phyloP scores from a whole-genome alignment of 306 rosid genomes.

The Trifolium fragiferum region DNA sequence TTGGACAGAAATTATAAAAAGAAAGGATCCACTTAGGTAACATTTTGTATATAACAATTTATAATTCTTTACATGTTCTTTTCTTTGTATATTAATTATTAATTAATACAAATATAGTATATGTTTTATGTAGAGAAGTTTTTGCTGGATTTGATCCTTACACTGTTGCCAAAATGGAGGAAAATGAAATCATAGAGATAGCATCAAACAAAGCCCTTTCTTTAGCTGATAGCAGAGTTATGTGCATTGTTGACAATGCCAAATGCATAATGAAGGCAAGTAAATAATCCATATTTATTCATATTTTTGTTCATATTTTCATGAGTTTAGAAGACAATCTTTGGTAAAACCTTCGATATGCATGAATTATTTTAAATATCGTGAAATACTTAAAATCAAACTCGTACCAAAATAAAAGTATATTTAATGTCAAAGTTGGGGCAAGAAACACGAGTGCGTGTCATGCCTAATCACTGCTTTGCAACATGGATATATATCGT shows the following conservation, averaged over 20 bases:
- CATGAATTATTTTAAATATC: no score
- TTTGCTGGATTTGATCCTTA: slow-evolving; percentile 78
- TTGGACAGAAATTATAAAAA: slow-evolving; percentile 94
- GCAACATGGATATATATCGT: not conserved
- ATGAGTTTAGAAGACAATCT: not conserved
- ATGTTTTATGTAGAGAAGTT: slow-evolving; percentile 62
- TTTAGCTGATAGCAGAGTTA: slow-evolving; percentile 77
- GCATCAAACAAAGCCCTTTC: slow-evolving; percentile 70
- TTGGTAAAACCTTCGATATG: not conserved
- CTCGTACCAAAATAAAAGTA: no score
- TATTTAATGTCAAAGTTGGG: not conserved
- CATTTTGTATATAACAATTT: not conserved
- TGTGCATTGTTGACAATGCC: slow-evolving; percentile 91
- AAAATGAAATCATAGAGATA: slow-evolving; percentile 73
- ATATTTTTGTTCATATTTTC: not conserved
- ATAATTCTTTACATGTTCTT: not conserved
- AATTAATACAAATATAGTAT: not conserved
- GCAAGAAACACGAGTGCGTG: not conserved
- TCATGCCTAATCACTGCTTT: not conserved
- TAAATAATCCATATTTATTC: not conserved
- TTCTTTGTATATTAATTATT: not conserved
- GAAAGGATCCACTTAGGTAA: slow-evolving; percentile 84
- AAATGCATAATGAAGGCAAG: slow-evolving; percentile 91
- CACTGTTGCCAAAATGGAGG: slow-evolving; percentile 86
- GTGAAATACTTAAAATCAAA: no score